These are phyloP conservation scores for Tricholoma hemisulphureum DNA, from an alignment of 768 basidiomycete genomes.

Conservation along the genomic window DNA sequence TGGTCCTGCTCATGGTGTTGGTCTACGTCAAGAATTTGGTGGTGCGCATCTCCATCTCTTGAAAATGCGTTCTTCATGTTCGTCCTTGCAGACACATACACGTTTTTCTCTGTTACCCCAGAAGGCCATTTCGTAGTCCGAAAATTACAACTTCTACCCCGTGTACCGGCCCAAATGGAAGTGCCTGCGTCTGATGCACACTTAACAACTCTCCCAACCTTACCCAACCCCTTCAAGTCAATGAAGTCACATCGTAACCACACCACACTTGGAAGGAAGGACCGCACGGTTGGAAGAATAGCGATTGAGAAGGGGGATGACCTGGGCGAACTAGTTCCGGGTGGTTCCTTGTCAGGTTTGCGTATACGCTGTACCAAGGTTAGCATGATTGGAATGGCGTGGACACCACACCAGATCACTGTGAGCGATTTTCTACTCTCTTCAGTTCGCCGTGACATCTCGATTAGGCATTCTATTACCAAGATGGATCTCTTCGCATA, in stretches of 20 bases:
- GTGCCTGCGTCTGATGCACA: conserved; percentile 27
- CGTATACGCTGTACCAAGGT: conserved; percentile 24
- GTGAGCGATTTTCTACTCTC: conserved; percentile 26
- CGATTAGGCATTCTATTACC: conserved; percentile 40
- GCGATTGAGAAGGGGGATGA: conserved; percentile 31
- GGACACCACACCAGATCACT: conserved; percentile 44
- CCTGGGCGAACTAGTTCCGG: conserved; percentile 32
- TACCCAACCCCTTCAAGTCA: conserved; percentile 64
- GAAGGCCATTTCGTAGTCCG: conserved; percentile 46
- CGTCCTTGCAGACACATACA: conserved; percentile 29
- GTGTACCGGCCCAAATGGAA: conserved; percentile 17
- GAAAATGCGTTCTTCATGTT: conserved; percentile 6
- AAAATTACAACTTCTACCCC: conserved; percentile 35
- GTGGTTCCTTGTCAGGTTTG: conserved; percentile 26
- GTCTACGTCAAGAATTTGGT: conserved; percentile 45
- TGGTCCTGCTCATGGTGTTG: conserved; percentile 44
- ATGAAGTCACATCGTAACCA: conserved; percentile 48
- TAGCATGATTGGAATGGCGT: conserved; percentile 41
- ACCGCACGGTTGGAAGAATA: conserved; percentile 26
- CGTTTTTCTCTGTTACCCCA: conserved; percentile 42
- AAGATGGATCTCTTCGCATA: conserved; percentile 23
- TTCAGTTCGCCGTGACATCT: background rate
- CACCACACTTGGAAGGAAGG: conserved; percentile 22
- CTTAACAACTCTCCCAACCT: conserved; percentile 24
- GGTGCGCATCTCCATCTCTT: conserved; percentile 34